These are phyloP conservation scores for Plasmodium coatneyi DNA, from an alignment of 169 alveolate genomes.

Conservation along the genomic window DNA sequence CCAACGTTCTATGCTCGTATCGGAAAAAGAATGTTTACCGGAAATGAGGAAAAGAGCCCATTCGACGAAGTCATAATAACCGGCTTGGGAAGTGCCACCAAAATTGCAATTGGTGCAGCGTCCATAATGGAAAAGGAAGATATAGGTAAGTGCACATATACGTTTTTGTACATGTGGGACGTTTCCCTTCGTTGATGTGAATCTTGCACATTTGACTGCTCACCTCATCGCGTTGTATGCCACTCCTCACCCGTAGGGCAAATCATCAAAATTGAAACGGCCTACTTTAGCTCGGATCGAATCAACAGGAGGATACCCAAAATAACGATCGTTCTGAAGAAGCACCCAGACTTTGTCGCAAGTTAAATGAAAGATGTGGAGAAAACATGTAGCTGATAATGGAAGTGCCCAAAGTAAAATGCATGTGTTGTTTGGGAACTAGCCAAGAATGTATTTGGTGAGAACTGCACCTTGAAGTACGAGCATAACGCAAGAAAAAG, in stretches of 20 bases:
- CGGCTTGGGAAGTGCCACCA: constrained; percentile 82
- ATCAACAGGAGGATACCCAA: constrained; percentile 80
- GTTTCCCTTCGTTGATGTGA: neutral
- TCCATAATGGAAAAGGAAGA: constrained; percentile 78
- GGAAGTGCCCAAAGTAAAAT: neutral
- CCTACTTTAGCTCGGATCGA: constrained; percentile 80
- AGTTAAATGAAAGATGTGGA: neutral
- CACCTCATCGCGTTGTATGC: neutral
- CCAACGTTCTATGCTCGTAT: constrained; percentile 81
- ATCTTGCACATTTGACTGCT: neutral
- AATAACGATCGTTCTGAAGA: constrained; percentile 76
- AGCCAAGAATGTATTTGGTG: neutral
- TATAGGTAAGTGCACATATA: constrained; percentile 65
- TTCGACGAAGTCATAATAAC: constrained; percentile 82
- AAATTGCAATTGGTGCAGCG: constrained; percentile 84
- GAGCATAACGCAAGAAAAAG: neutral
- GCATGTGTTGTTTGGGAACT: neutral
- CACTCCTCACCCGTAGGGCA: constrained; percentile 60
- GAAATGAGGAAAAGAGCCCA: constrained; percentile 77
- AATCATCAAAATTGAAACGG: constrained; percentile 78
- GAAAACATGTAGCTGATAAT: neutral
- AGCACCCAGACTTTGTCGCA: constrained; percentile 74
- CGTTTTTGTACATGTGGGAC: neutral
- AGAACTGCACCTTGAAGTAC: neutral
- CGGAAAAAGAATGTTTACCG: constrained; percentile 79